Percentiles rank a stretch among this genome's conserved stretches.
These are phyloP conservation scores for Vigna unguiculata DNA, from an alignment of 306 rosid species.

Conservation along the genomic window DNA sequence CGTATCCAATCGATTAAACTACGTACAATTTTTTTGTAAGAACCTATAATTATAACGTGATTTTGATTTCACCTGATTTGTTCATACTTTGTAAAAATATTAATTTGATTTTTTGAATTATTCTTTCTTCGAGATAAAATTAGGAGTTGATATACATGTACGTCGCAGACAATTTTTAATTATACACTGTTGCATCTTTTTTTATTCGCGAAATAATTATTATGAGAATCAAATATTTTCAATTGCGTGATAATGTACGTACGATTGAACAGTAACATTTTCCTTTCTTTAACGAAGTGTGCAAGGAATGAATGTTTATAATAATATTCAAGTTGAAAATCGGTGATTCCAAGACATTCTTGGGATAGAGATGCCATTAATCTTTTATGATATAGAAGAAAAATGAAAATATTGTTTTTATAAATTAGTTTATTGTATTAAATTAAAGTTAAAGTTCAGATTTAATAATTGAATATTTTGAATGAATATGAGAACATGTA, in stretches of 20 bases:
- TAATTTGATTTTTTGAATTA: too few species aligned
- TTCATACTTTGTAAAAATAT: too few species aligned
- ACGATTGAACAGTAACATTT: not conserved
- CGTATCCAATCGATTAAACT: not conserved
- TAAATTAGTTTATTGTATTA: too few species aligned
- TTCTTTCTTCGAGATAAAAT: too few species aligned
- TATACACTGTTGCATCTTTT: not conserved
- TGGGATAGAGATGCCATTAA: too few species aligned
- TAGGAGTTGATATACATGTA: not conserved
- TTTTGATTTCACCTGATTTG: too few species aligned
- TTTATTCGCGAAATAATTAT: not conserved
- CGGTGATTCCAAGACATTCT: not conserved
- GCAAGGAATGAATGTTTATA: not conserved
- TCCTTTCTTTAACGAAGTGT: not conserved
- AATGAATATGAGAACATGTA: not conserved
- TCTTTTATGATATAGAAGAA: too few species aligned
- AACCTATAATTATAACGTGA: too few species aligned
- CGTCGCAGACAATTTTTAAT: not conserved
- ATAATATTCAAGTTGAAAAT: constrained; percentile 12
- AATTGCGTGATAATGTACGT: constrained; percentile 8
- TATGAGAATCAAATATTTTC: constrained; percentile 22
- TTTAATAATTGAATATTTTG: too few species aligned
- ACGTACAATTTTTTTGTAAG: too few species aligned
- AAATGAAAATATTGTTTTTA: too few species aligned
- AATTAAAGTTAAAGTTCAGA: too few species aligned